Base-by-base conservation (phyloP, 176 grass and related monocot genomes). In the Tuctoria greenei region DNA sequence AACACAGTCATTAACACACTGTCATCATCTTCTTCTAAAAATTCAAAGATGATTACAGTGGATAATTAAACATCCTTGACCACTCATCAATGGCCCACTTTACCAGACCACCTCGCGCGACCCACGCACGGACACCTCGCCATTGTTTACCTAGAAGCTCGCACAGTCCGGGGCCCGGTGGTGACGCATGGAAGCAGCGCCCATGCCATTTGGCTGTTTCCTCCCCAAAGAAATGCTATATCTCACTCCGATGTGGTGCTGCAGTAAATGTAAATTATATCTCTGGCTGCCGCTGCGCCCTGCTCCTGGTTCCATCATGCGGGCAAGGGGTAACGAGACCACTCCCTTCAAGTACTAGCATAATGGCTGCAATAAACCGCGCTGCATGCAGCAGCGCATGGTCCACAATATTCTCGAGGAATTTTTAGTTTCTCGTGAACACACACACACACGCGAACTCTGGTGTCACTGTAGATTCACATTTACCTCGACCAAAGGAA, bases 71-170 rank as follows among this genome's bases (percentile, higher is more conserved):
- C 31, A 31, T 31, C 31, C 31, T 31, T 31, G 3, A 31, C 31
- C 31, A 31, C 31, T 31, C 31, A 31, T 31, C 31, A 31, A 31
- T 31, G 31, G 31, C 31, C 31, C 31, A 31, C 31, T 31, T 31
- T 31, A 31, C 31, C 50, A n/a, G n/a, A n/a, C n/a, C n/a, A n/a
- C n/a, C n/a, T n/a, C 6, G 46, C 3, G 63, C 60, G 41, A 71
- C 15, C 78, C 41, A 21, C 40, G 58, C 41, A 21, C 40, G 58
- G 72, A 49, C 67, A 78, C 42, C 18, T 61, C 59, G 56, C 66
- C 34, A 87, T 78, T 87, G 73, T 87, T 82, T 15, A 47, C 67
- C 50, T 66, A 79, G 72, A 72, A 82, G 47, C 49, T 77, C 31
- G 85, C 10, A 67, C 79, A 66, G 69, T 42, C 9, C 39, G 41